Evolutionary conservation across 805 yeast genomes (phyloP).

Genomic region (Sugiyamaella qingdaonensis): DNA sequence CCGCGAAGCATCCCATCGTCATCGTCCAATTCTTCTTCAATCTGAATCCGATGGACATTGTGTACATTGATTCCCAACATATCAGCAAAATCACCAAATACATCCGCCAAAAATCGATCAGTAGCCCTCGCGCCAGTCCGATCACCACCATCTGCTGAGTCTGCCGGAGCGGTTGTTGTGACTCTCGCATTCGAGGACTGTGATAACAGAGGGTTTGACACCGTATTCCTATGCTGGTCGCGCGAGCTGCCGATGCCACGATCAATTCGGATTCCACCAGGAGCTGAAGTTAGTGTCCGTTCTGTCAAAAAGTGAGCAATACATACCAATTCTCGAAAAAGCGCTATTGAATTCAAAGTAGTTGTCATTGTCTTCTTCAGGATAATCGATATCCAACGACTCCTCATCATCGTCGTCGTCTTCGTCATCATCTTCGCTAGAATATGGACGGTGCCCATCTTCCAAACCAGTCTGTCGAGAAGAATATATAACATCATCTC

Average conservation of each 20-base stretch:
- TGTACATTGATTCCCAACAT: conserved; percentile 6
- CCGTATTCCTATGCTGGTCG: conserved; percentile 6
- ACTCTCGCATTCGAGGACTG: neutral
- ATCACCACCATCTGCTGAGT: neutral
- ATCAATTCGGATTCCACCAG: conserved; percentile 11
- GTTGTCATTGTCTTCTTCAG: conserved; percentile 7
- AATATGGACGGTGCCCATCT: conserved; percentile 9
- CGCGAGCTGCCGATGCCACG: conserved; percentile 10
- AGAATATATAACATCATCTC: conserved; percentile 11
- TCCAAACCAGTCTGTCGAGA: conserved; percentile 5
- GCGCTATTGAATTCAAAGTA: conserved; percentile 14
- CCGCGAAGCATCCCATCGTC: conserved; percentile 9
- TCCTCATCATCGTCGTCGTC: conserved; percentile 21
- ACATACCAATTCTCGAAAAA: conserved; percentile 13
- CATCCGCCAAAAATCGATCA: conserved; percentile 9
- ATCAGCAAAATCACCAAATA: conserved; percentile 16
- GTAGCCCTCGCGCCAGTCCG: neutral
- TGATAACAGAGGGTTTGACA: conserved; percentile 15
- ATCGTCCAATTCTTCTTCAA: conserved; percentile 16
- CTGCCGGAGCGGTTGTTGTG: neutral
- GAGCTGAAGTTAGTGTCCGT: neutral
- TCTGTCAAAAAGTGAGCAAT: neutral
- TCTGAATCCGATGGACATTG: neutral
- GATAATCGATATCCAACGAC: conserved; percentile 9
- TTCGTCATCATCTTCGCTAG: conserved; percentile 29